Base-by-base conservation (phyloP, 169 alveolate genomes). In the Cryptosporidium ryanae region DNA sequence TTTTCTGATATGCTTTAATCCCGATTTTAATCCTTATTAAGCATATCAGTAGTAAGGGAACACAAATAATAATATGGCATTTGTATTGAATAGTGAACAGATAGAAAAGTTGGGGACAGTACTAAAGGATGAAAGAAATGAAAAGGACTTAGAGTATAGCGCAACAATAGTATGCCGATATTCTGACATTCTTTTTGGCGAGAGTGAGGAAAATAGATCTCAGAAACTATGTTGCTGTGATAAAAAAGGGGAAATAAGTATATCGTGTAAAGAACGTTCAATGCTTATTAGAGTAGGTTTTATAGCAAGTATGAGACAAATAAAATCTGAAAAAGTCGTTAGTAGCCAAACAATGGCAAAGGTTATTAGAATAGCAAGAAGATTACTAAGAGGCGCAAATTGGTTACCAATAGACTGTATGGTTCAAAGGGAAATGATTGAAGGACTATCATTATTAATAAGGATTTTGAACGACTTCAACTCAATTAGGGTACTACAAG, bases 181-280 rank as follows among this genome's bases (percentile, higher is more conserved):
- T 54, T 68, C 66, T 4, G 83, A 68, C 50, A 54, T 68, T 21
- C n/a, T 68, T 18, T 68, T 68, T 68, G 65, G 25, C 6, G 83
- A 68, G 18, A 23, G 55, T 29, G 83, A 49, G 23, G 65, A 68
- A 17, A 18, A 43, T 2, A 64, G 34, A 8, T 10, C 7, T 21
- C 5, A 23, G 10, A 55, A n/a, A 3, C n/a, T 12, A 50, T 68
- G 83, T 32, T 50, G 23, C 12, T 68, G 83, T 38, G 25, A 38
- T 15, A 48, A 31, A n/a, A 65, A 54, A 23, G 31, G n/a, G 7
- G 67, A 44, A 49, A 61, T 10, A 50, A 27, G 15, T 17, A n/a
- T 17, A 23, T n/a, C 23, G n/a, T 68, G 83, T 52, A 32, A 68
- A 32, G 83, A 68, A 55, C 50, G 48, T 21, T 59, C 55, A 18